Evolutionary conservation across 73 alveolate species (phyloP), one percentile per base, ranked within the genome.

Genomic region (Paramecium bursaria): DNA sequence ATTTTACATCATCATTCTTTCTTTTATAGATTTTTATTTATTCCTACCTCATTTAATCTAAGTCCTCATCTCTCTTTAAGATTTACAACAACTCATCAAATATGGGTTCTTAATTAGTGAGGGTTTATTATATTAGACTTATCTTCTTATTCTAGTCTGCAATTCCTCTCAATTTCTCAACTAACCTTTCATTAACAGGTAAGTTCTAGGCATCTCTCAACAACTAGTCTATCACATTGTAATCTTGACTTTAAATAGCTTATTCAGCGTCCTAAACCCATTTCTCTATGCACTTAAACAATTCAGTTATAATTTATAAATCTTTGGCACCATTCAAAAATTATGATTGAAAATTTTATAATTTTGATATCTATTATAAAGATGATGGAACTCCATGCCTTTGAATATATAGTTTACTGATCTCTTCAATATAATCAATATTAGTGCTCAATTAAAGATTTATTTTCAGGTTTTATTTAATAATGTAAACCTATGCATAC

Each of bases 401-500:
- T 14, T 57, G 33, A 10, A 57, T 57, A 30, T 27, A 57, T 30
- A 57, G 13, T n/a, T 29, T 57, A 1, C 76, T 3, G 1, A 57
- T 57, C 1, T 48, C 33, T 2, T 57, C 76, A 0, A 57, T 57
- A 10, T 50, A 48, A 57, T 57, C 76, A 57, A 57, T 57, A 30
- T 57, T 30, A 30, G 2, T 23, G 4, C 3, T 26, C 10, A 2
- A 2, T 14, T 57, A 48, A 57, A 30, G 51, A 57, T 29, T 57
- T 1, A 57, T 14, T 57, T 50, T 57, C 17, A 57, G 33, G 6
- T 27, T 57, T 7, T 57, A 57, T 57, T 57, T 57, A 2, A 57
- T 57, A 0, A 57, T 57, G 15, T n/a, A 10, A 3, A 57, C 76
- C 33, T 57, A 57, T 11, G 76, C 76, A 57, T 57, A 42, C 76